Conservation (phyloP, 177 flowering plant species). For the Vitis hybrid region DNA sequence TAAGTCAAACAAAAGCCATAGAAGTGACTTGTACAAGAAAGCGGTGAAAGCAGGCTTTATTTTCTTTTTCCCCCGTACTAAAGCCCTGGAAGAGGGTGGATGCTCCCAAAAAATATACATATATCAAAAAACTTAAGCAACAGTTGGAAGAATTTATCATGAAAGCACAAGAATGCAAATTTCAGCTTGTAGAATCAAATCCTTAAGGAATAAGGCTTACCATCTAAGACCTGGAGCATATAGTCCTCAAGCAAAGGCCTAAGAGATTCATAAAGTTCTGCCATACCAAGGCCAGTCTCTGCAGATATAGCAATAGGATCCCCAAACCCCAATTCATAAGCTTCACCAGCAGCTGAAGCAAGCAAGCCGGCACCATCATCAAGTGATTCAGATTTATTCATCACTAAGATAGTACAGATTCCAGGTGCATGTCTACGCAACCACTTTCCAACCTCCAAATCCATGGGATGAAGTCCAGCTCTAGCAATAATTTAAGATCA, state of each 20-base stretch:
- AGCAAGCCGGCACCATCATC: constrained; percentile 64
- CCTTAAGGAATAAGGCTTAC: constrained; percentile 32
- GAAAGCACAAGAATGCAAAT: too few relatives aligned
- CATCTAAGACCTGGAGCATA: constrained; percentile 45
- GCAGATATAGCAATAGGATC: constrained; percentile 95
- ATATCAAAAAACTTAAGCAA: too few relatives aligned
- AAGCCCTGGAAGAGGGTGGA: too few relatives aligned
- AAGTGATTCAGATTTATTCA: constrained; percentile 90
- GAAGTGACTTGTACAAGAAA: too few relatives aligned
- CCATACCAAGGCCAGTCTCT: constrained; percentile 93
- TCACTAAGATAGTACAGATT: constrained; percentile 58
- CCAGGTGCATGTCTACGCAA: constrained; percentile 80
- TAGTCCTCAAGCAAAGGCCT: constrained; percentile 73
- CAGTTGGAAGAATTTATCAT: too few relatives aligned
- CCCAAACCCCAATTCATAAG: constrained; percentile 80
- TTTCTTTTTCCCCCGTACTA: too few relatives aligned
- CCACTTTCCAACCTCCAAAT: constrained; percentile 95
- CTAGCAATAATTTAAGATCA: constrained; percentile 28
- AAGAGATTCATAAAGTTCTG: constrained; percentile 67
- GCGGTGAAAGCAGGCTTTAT: too few relatives aligned
- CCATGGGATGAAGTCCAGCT: constrained; percentile 86
- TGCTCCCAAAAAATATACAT: too few relatives aligned
- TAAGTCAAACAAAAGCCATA: too few relatives aligned
- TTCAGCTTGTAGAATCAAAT: too few relatives aligned
- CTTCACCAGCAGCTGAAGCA: constrained; percentile 66